These are phyloP conservation scores for Colletotrichum tofieldiae DNA, from an alignment of 2,329 filamentous ascomycete species.

Conservation along the genomic window DNA sequence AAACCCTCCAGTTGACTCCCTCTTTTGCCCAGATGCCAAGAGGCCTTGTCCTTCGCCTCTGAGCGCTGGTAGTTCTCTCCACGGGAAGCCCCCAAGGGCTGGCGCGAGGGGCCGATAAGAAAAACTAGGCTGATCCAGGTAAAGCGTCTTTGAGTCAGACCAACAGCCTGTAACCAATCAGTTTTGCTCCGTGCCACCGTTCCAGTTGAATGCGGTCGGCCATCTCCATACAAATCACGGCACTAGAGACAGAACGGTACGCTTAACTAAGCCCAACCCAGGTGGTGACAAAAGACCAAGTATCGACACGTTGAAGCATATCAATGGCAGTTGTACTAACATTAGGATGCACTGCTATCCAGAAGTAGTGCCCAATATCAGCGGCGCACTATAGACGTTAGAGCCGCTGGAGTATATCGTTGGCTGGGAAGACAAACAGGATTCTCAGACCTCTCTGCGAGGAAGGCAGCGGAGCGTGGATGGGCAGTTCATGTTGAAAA, in stretches of 20 bases:
- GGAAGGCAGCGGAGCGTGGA: not conserved
- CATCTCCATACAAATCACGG: not conserved
- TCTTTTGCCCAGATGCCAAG: not conserved
- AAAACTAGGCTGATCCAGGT: not conserved
- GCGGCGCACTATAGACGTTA: conserved; percentile 40
- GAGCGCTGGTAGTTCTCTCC: not conserved
- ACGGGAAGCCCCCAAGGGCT: not conserved
- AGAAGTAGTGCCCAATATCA: too few species aligned
- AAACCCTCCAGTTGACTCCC: not conserved
- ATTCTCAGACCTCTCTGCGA: not conserved
- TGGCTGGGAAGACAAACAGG: not conserved
- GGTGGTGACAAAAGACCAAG: not conserved
- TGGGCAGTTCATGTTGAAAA: too few species aligned
- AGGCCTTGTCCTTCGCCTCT: not conserved
- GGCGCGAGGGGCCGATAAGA: not conserved
- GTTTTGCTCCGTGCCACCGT: not conserved
- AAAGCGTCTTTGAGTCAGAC: not conserved
- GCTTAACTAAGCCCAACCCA: not conserved
- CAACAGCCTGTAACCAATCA: not conserved
- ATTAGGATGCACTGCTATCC: not conserved
- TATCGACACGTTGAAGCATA: not conserved
- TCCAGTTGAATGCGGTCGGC: not conserved
- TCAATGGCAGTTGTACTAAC: not conserved
- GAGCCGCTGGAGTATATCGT: not conserved
- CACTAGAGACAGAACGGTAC: not conserved